Evolutionary conservation across 1,139 yeast species (phyloP).

Genomic region (Eremothecium coryli): DNA sequence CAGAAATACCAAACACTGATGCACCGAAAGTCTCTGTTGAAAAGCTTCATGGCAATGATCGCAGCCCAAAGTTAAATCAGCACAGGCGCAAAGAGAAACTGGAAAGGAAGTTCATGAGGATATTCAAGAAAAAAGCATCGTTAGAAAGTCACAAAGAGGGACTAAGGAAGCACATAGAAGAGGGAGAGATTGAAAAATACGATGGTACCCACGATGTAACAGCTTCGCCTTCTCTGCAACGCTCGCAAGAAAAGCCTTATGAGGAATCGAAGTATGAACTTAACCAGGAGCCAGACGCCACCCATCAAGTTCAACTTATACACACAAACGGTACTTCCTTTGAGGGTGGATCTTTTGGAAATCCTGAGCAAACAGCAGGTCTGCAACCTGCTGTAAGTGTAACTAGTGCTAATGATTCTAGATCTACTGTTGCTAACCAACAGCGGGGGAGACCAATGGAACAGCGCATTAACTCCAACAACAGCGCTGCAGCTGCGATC

Average conservation of each 20-base stretch:
- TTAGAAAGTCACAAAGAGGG: slow-evolving; percentile 1
- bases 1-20: slow-evolving; percentile 7
- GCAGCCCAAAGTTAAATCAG: slow-evolving; percentile 2
- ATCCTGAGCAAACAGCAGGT: slow-evolving; percentile 8
- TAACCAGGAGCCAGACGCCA: neutral
- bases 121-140: slow-evolving; percentile 15
- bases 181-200: neutral
- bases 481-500: too few relatives aligned
- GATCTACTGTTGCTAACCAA: too few relatives aligned
- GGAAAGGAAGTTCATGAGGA: slow-evolving; percentile 24
- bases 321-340: neutral
- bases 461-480: too few relatives aligned
- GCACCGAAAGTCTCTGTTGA: slow-evolving; percentile 4
- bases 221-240: neutral
- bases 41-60: slow-evolving; percentile 2
- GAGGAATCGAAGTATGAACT: neutral
- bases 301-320: neutral
- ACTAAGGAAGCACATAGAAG: neutral
- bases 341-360: too few relatives aligned
- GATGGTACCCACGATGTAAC: neutral
- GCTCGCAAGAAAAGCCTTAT: neutral
- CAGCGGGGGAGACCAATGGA: too few relatives aligned
- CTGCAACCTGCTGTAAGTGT: slow-evolving; percentile 27
- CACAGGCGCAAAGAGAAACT: slow-evolving; percentile 11
- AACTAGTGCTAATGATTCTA: slow-evolving; percentile 17